phyloP scores from a whole-genome alignment of 208 protist genomes.

The Plasmodiophora brassicae region DNA sequence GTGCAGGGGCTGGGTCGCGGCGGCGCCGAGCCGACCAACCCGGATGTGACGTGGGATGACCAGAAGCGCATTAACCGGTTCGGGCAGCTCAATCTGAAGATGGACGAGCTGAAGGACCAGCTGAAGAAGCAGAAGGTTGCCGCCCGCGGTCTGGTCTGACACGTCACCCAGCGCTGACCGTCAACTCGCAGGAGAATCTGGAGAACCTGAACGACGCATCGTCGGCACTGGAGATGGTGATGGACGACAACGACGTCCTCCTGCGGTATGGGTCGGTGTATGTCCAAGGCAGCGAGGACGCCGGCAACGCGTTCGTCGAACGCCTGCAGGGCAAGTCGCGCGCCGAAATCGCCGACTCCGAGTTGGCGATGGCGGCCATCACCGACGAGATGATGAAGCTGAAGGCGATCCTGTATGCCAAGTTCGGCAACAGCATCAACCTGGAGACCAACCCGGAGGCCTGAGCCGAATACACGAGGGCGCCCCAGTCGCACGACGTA shows the following conservation, averaged over 20 bases:
- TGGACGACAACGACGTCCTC: background rate
- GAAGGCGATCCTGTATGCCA: background rate
- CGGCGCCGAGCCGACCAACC: background rate
- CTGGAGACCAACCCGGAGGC: background rate
- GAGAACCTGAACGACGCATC: background rate
- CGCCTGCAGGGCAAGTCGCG: background rate
- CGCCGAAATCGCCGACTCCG: background rate
- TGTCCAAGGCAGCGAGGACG: background rate
- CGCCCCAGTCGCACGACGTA: no score
- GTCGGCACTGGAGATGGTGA: background rate
- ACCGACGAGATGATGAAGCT: background rate
- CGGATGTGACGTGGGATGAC: slow-evolving; percentile 10
- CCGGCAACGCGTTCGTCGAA: background rate
- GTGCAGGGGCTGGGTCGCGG: background rate
- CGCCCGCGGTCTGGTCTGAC: background rate
- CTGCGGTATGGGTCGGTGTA: background rate
- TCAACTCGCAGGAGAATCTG: background rate
- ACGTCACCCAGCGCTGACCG: background rate
- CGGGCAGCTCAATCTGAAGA: slow-evolving; percentile 6
- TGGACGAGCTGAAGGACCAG: background rate
- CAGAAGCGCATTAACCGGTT: slow-evolving; percentile 31
- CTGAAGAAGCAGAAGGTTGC: background rate
- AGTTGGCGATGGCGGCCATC: background rate
- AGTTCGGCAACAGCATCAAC: background rate
- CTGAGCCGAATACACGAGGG: no score